These are phyloP conservation scores for Nemophila menziesii DNA, from an alignment of 257 asterid genomes.

Conservation along the genomic window DNA sequence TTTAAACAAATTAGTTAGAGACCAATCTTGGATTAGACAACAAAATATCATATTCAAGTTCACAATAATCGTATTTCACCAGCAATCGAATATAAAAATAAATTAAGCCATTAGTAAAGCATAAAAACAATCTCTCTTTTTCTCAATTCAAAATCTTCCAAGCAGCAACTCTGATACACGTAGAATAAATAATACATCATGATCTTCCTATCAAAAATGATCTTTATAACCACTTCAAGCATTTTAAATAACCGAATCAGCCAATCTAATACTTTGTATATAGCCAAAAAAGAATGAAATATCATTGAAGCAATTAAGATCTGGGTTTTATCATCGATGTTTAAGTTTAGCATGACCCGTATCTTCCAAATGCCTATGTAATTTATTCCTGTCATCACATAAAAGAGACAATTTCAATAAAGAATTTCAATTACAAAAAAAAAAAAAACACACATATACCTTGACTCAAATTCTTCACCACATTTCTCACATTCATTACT, in stretches of 20 bases:
- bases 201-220: not conserved
- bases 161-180: not conserved
- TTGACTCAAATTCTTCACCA: constrained; percentile 67
- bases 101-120: too few species aligned
- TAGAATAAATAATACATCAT: not conserved
- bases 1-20: too few species aligned
- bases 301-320: not conserved
- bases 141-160: not conserved
- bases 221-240: not conserved
- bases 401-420: constrained; percentile 7
- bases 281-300: not conserved
- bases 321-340: constrained; percentile 44
- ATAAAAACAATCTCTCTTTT: not conserved
- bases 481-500: constrained; percentile 62
- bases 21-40: too few species aligned
- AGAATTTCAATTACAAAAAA: not conserved
- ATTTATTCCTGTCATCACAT: constrained; percentile 44
- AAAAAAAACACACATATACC: constrained; percentile 22
- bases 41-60: too few species aligned
- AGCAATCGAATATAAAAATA: too few species aligned
- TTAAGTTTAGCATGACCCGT: constrained; percentile 71
- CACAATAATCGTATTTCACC: too few species aligned
- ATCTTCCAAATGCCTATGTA: constrained; percentile 74
- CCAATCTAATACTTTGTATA: not conserved
- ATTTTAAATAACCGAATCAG: not conserved